Percentiles rank a stretch among this genome's conserved stretches.
phyloP scores from a whole-genome alignment of 2,329 filamentous ascomycete species.

The Aspergillus brunneoviolaceus region DNA sequence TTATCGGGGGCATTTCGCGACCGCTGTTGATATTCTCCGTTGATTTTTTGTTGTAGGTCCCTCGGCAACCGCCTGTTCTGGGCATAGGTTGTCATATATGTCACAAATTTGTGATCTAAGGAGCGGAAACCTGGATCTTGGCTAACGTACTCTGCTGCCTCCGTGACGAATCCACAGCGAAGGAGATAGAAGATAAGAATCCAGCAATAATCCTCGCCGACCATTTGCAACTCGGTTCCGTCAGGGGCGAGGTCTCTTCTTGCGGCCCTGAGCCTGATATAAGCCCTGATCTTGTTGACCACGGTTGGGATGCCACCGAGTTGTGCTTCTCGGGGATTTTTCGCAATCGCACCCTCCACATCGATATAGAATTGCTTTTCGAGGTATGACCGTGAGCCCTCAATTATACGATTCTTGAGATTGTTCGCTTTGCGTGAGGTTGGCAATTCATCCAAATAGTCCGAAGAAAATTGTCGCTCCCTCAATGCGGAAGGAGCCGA shows the following conservation, averaged over 20 bases:
- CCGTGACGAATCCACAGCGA: conserved; percentile 76
- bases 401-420: conserved; percentile 75
- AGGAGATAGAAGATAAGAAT: conserved; percentile 90
- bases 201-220: conserved; percentile 85
- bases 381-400: conserved; percentile 74
- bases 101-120: conserved; percentile 85
- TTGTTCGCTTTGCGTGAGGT: conserved; percentile 63
- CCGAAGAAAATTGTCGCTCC: conserved; percentile 72
- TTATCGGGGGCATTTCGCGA: conserved; percentile 80
- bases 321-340: conserved; percentile 83
- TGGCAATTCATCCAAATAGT: conserved; percentile 73
- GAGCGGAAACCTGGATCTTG: conserved; percentile 79
- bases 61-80: conserved; percentile 74
- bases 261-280: conserved; percentile 75
- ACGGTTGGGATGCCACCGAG: conserved; percentile 85
- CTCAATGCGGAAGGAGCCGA: conserved; percentile 64
- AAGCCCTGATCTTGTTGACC: conserved; percentile 88
- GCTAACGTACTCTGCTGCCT: conserved; percentile 84
- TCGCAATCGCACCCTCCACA: conserved; percentile 73
- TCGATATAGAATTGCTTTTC: conserved; percentile 79
- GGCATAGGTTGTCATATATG: conserved; percentile 83
- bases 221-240: conserved; percentile 74
- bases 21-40: conserved; percentile 84
- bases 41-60: conserved; percentile 81
- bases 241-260: conserved; percentile 84